phyloP scores from a whole-genome alignment of 345 rosid genomes.

The Abelmoschus esculentus region DNA sequence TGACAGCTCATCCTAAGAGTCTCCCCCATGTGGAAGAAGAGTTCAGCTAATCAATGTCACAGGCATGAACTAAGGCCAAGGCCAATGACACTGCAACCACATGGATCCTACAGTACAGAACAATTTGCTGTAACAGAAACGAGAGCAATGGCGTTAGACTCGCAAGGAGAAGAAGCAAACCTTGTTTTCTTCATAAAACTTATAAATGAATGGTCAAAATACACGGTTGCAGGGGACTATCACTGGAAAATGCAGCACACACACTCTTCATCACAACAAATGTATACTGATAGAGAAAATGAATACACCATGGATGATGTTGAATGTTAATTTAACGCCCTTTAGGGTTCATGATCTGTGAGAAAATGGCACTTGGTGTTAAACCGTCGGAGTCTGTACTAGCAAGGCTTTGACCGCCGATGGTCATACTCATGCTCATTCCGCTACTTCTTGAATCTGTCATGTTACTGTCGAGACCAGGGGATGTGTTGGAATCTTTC shows the following conservation, averaged over 20 bases:
- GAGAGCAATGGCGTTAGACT: background rate
- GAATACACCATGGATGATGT: background rate
- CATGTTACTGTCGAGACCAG: conserved; percentile 52
- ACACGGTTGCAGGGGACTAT: background rate
- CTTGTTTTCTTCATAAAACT: background rate
- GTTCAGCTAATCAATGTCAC: background rate
- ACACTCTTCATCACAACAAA: background rate
- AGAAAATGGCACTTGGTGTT: conserved; percentile 93
- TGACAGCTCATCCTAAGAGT: background rate
- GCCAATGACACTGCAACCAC: background rate
- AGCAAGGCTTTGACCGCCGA: conserved; percentile 90
- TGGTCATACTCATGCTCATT: conserved; percentile 87
- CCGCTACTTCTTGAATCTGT: conserved; percentile 90
- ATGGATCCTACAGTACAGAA: background rate
- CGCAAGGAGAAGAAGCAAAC: background rate
- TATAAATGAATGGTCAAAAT: background rate
- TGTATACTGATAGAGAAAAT: background rate
- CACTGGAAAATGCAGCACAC: background rate
- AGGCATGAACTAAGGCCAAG: no score
- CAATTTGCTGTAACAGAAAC: background rate
- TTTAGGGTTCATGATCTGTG: conserved; percentile 98
- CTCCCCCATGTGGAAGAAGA: background rate
- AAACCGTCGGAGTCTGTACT: conserved; percentile 94
- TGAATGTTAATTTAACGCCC: conserved; percentile 50
- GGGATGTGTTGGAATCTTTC: conserved; percentile 43